Conservation (phyloP, 1,284 basidiomycete species). For the Amylostereum areolatum region DNA sequence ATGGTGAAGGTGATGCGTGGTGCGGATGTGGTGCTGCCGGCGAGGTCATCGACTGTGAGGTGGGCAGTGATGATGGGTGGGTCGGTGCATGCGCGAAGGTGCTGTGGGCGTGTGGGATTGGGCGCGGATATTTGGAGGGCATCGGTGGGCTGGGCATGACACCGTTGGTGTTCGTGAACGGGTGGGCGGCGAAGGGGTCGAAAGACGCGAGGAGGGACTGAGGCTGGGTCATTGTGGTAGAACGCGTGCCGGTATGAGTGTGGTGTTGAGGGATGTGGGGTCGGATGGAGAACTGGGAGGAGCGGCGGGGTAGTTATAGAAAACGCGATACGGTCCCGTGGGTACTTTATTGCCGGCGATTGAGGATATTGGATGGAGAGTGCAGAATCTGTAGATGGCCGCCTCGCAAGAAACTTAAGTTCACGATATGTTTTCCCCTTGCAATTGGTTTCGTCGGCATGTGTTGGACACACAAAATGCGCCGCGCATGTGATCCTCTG, state of each 20-base stretch:
- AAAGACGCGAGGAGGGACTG: constrained; percentile 39
- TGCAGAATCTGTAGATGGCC: too few species aligned
- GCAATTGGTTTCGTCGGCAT: too few species aligned
- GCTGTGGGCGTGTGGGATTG: constrained; percentile 26
- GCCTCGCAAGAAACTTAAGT: too few species aligned
- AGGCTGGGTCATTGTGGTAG: constrained; percentile 21
- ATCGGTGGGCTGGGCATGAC: constrained; percentile 37
- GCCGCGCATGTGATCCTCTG: too few species aligned
- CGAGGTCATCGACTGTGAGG: constrained; percentile 17
- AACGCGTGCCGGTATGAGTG: neutral
- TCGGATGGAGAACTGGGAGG: too few species aligned
- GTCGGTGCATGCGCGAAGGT: constrained; percentile 11
- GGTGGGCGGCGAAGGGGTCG: constrained; percentile 53
- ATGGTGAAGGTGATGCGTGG: constrained; percentile 11
- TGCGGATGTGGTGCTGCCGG: constrained; percentile 6
- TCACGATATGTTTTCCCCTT: too few species aligned
- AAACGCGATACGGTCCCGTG: too few species aligned
- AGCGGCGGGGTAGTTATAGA: too few species aligned
- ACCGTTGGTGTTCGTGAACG: constrained; percentile 55
- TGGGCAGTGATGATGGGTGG: constrained; percentile 20
- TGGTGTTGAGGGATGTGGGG: neutral
- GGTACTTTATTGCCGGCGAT: too few species aligned
- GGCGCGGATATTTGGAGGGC: constrained; percentile 41
- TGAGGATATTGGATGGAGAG: too few species aligned
- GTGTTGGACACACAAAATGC: too few species aligned